Base-by-base conservation (phyloP, 495 filamentous ascomycete genomes). In the Aspergillus steynii region DNA sequence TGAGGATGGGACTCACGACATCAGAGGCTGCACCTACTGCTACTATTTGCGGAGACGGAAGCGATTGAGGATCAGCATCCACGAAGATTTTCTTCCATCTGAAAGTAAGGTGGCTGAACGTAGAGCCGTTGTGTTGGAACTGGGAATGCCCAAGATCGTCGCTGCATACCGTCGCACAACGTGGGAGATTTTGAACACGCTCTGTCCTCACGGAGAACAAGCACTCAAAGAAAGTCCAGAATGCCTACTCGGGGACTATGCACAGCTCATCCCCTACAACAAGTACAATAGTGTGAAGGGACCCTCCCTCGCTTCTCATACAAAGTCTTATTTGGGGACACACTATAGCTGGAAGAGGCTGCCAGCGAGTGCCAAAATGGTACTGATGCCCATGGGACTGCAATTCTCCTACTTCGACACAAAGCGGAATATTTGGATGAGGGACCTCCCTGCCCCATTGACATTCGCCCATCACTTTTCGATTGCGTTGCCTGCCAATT, bases 81-180 rank as follows among this genome's bases (percentile, higher is more conserved):
- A 86, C 54, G 86, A 89, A 59, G 87, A 85, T 79, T 87, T 84
- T 8, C 71, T 90, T 9, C 86, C 87, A 0, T 0, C 32, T 26
- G 0, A 53, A 70, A n/a, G 68, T 12, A 32, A 37, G 4, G 8
- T 59, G 69, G 4, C 26, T 5, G 61, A 52, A 59, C 64, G 66
- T 58, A 77, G 80, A 57, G 70, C 79, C 0, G 70, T 77, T 0
- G 73, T 89, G 0, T 88, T 90, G 46, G 87, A 91, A 68, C 69
- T 89, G 0, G 46, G 61, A 12, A 67, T 78, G 4, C 86, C 87
- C 1, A 14, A 25, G 0, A 56, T 56, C 0, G 76, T 88, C 25
- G 61, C 59, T 15, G 57, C 73, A 4, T 91, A 88, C 83, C 78
- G 88, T 1, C 73, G 84, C 48, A 60, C 66, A 5, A 85, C 82